These are phyloP conservation scores for Thelonectria blattea DNA, from an alignment of 2,329 filamentous ascomycete genomes.

Conservation along the genomic window DNA sequence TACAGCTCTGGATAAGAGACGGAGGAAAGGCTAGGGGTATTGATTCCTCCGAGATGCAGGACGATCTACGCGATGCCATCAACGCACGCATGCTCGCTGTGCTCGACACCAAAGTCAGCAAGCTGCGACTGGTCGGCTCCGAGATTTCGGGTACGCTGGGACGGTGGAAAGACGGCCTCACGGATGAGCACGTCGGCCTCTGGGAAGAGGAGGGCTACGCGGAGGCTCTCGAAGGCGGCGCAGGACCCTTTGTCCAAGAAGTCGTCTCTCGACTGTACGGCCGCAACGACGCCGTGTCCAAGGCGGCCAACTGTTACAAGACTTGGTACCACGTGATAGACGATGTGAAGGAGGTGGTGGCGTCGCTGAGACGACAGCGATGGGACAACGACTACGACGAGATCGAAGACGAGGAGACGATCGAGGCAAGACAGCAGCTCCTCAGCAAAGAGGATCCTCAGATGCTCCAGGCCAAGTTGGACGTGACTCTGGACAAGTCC, in stretches of 20 bases:
- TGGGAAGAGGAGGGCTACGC: conserved; percentile 73
- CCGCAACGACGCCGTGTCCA: conserved; percentile 69
- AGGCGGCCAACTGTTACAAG: conserved; percentile 68
- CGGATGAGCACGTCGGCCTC: conserved; percentile 59
- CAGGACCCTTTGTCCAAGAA: conserved; percentile 70
- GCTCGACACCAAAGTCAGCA: conserved; percentile 66
- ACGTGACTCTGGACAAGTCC: conserved; percentile 60
- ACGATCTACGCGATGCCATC: conserved; percentile 70
- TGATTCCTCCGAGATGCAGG: conserved; percentile 70
- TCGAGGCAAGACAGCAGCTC: conserved; percentile 68
- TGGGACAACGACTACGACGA: conserved; percentile 80
- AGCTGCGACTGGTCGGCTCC: conserved; percentile 68
- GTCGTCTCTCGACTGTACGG: conserved; percentile 76
- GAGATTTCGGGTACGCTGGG: conserved; percentile 68
- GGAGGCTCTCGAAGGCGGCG: conserved; percentile 69
- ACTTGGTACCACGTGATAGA: conserved; percentile 78
- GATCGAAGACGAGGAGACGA: conserved; percentile 74
- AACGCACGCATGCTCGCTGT: conserved; percentile 71
- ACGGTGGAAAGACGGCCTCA: conserved; percentile 62
- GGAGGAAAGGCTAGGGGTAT: conserved; percentile 69
- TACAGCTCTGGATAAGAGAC: conserved; percentile 78
- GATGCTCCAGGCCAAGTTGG: conserved; percentile 64
- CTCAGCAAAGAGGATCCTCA: conserved; percentile 76
- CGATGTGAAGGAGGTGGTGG: conserved; percentile 67
- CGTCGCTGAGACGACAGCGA: conserved; percentile 68